Evolutionary conservation across 2,329 filamentous ascomycete genomes (phyloP).

Genomic region (Hypoxylon sp.): DNA sequence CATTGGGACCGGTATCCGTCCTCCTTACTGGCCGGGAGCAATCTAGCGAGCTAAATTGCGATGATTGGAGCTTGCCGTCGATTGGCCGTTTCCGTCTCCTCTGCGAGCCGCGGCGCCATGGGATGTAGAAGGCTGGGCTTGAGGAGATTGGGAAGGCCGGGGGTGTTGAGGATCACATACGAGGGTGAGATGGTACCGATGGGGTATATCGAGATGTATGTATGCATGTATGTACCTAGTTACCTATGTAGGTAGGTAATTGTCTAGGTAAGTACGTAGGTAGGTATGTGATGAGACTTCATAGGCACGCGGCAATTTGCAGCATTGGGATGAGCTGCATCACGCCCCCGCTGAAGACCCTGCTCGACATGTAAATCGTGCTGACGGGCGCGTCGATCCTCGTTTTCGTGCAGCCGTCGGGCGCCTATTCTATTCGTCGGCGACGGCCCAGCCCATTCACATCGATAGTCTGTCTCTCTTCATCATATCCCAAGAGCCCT

Average conservation of each 20-base stretch:
- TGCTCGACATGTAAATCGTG: conserved; percentile 31
- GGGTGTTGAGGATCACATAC: conserved; percentile 1
- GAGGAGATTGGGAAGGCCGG: conserved; percentile 5
- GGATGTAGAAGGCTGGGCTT: not conserved
- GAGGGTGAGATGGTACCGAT: not conserved
- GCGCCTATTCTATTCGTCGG: conserved; percentile 28
- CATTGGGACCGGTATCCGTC: not conserved
- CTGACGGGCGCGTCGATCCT: conserved; percentile 31
- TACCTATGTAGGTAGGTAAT: too few species aligned
- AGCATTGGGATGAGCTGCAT: conserved; percentile 19
- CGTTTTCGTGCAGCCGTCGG: conserved; percentile 30
- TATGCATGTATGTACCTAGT: not conserved
- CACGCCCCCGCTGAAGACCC: conserved; percentile 20
- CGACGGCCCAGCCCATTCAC: conserved; percentile 8
- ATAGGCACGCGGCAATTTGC: conserved; percentile 15
- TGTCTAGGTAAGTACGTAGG: not conserved
- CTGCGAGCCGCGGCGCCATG: not conserved
- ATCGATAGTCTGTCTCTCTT: not conserved
- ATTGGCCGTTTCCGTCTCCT: not conserved
- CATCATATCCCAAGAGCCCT: not conserved
- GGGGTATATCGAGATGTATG: not conserved
- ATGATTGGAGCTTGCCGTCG: not conserved
- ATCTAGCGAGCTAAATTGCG: conserved; percentile 3
- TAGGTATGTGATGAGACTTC: conserved; percentile 3
- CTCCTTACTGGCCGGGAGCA: conserved; percentile 8